phyloP scores from a whole-genome alignment of 179 eudicot species.

The Camellia oleifera region DNA sequence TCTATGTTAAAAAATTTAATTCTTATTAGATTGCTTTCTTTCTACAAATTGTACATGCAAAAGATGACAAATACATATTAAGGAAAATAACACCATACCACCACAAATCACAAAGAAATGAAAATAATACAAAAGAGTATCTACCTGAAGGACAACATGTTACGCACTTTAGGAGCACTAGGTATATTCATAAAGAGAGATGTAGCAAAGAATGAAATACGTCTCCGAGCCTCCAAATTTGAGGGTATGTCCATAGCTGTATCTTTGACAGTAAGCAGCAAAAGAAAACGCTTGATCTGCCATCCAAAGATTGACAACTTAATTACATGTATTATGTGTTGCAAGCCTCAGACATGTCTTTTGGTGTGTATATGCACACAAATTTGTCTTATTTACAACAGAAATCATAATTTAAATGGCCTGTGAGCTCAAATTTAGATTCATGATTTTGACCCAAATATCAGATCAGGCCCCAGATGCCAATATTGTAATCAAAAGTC shows the following conservation, averaged over 20 bases:
- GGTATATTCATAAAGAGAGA: constrained; percentile 97
- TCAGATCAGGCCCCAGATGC: background rate
- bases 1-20: no score
- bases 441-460: background rate
- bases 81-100: background rate
- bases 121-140: background rate
- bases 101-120: background rate
- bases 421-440: background rate
- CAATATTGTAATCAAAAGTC: background rate
- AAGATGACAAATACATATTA: no score
- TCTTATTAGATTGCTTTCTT: no score
- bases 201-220: constrained; percentile 90
- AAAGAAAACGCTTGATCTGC: constrained; percentile 79
- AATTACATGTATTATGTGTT: background rate
- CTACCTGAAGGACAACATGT: constrained; percentile 98
- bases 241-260: constrained; percentile 82
- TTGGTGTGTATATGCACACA: background rate
- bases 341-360: background rate
- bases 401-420: background rate
- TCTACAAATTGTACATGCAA: no score
- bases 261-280: constrained; percentile 88
- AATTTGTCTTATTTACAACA: background rate
- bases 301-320: constrained; percentile 14
- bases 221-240: constrained; percentile 91
- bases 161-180: constrained; percentile 88